Conservation (phyloP, 1,139 yeast species). For the Geotrichum phurueaensis region DNA sequence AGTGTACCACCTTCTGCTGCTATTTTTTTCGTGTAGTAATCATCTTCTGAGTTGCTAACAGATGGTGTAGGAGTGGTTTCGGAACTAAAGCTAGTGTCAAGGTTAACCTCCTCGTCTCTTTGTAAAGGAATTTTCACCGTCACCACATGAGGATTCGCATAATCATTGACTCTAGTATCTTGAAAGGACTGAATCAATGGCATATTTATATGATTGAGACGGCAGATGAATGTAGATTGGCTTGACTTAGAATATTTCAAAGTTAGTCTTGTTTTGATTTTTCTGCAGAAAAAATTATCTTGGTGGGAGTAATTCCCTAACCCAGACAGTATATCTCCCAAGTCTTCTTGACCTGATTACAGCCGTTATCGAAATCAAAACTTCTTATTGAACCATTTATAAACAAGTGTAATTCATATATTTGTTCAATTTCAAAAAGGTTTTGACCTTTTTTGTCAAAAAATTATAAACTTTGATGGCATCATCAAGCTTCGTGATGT, state of each 20-base stretch:
- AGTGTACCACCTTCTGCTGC: not conserved
- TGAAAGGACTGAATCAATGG: not conserved
- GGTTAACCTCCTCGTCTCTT: not conserved
- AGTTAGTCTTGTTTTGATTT: not conserved
- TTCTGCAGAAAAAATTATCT: not conserved
- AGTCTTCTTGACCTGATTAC: slow-evolving; percentile 19
- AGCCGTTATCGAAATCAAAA: slow-evolving; percentile 20
- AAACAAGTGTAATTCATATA: no score
- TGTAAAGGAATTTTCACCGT: not conserved
- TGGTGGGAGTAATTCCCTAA: not conserved
- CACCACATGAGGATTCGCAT: not conserved
- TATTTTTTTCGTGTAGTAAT: not conserved
- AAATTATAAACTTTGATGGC: no score
- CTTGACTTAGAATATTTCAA: not conserved
- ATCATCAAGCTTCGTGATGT: no score
- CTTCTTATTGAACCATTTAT: no score
- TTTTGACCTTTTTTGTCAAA: no score
- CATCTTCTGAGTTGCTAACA: not conserved
- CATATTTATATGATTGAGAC: not conserved
- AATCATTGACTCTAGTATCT: not conserved
- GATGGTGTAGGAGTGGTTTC: not conserved
- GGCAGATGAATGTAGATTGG: not conserved
- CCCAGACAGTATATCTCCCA: not conserved
- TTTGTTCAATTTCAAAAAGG: no score
- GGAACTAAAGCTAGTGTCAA: not conserved